Evolutionary conservation across 768 basidiomycete species (phyloP).

Genomic region (Ramaria sp.): DNA sequence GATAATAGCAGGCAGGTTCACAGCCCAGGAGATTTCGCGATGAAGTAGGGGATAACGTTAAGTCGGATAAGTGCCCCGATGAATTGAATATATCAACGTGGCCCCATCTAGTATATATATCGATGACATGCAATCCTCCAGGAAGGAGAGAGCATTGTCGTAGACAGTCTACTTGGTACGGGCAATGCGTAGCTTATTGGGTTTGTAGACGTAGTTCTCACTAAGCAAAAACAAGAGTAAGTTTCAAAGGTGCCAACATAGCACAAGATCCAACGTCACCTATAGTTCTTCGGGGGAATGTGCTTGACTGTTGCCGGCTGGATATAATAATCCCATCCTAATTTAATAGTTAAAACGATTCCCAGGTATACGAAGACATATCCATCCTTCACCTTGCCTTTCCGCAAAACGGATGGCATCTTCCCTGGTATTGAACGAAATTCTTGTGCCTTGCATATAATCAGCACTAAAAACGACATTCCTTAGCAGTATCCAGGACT

Average conservation of each 20-base stretch:
- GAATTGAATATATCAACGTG: too few relatives aligned
- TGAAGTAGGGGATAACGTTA: too few relatives aligned
- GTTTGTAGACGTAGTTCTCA: conserved; percentile 83
- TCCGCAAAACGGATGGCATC: conserved; percentile 93
- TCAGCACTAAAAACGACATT: conserved; percentile 50
- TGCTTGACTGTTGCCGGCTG: conserved; percentile 52
- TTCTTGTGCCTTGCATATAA: conserved; percentile 86
- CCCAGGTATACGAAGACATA: background rate
- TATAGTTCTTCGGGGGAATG: conserved; percentile 78
- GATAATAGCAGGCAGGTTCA: too few relatives aligned
- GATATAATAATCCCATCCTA: conserved; percentile 90
- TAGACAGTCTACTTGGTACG: conserved; percentile 66
- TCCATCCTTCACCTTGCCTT: conserved; percentile 66
- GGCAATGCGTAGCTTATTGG: conserved; percentile 67
- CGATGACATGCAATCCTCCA: too few relatives aligned
- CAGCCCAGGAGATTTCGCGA: too few relatives aligned
- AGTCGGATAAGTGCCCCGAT: too few relatives aligned
- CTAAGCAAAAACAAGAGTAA: background rate
- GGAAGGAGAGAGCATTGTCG: background rate
- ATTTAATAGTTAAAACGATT: conserved; percentile 5
- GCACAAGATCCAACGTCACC: conserved; percentile 17
- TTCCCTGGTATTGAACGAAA: conserved; percentile 78
- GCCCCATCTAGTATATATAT: too few relatives aligned
- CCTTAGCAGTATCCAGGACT: background rate
- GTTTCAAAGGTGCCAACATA: background rate